Evolutionary conservation across 106 monocot genomes (phyloP), one percentile per base, ranked within the genome.

Genomic region (Apostasia shenzhenica): DNA sequence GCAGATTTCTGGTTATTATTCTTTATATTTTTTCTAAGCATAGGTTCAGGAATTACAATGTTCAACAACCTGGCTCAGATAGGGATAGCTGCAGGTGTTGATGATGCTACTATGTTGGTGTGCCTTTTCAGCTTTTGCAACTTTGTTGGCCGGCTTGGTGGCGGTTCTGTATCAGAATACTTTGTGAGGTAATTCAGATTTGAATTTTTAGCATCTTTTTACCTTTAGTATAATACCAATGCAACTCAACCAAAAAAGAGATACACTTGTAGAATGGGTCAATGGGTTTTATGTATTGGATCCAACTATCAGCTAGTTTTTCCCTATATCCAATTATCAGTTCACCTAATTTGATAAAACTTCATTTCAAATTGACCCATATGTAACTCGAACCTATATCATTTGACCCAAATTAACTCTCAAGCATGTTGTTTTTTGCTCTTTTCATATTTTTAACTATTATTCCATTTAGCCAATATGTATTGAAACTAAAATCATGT

Each of bases 1-100:
- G 91, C 94, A 37, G 94, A 95, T 77, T 95, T 88, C 65, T 95
- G 94, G 94, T 73, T 95, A 45, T 73, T 95, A 12, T 95, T 95
- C 67, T 3, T 84, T 46, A 77, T 73, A 4, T 84, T 80, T 62
- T 93, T 93, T 66, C 59, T 84, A 7, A 86, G 89, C 1, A 89
- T 89, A 40, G 93, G 93, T 11, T 75, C 93, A 4, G 89, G 89
- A 65, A 82, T 93, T 13, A 93, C 93, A 2, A 80, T 89, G 46
- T 83, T 95, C 37, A 95, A 95, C 61, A 95, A 95, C 61, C 71
- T 95, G 46, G 94, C 94, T n/a, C 94, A 95, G 59, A 78, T 95
- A 70, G 94, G 91, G 57, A 86, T 83, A 55, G 88, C 94, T 38
- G 79, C 76, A 37, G 94, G 94, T 48, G 73, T 77, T 1, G 52